Evolutionary conservation across 176 grass and related monocot species (phyloP), one percentile per base, ranked within the genome.

Genomic region (Oryza coarctata): DNA sequence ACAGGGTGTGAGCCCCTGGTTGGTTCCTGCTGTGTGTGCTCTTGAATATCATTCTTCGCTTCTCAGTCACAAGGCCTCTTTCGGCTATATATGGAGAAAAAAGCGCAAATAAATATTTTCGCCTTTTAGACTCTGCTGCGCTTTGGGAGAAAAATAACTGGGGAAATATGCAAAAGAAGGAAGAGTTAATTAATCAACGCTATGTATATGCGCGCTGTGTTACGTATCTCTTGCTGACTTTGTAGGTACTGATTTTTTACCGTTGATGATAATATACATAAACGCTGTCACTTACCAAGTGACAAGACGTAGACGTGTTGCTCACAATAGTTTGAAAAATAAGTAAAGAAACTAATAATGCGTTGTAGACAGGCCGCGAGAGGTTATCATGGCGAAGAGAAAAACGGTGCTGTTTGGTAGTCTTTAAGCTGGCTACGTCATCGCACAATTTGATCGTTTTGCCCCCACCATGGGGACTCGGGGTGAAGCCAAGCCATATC

Each of bases 41-140:
- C 50, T 17, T 65, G 43, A 47, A 35, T 25, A 45, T 23, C 87
- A 68, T 89, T 86, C 83, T 73, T 82, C 12, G 83, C 83, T 89
- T 89, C 66, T 49, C 0, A 89, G 83, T 55, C 50, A 55, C 73
- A 82, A 86, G 28, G 28, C 44, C 80, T 10, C 83, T 89, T 89
- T 82, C 78, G 3, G 43, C 18, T 66, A 86, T 60, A 25, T 11
- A 60, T 60, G n/a, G 20, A 86, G 86, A 74, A 76, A 61, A 85
- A 81, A 77, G 36, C 8, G 47, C 12, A 0, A 39, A 74, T 80
- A 45, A 73, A 89, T 66, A 49, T 22, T 89, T 52, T 60, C 40
- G 12, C 70, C 71, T 89, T 68, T 28, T 63, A 71, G 39, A 64
- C 38, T 71, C 23, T 62, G 27, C 25, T 13, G 13, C 12, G 9